These are phyloP conservation scores for Solanum medicagineum DNA, from an alignment of 257 asterid species.

Conservation along the genomic window DNA sequence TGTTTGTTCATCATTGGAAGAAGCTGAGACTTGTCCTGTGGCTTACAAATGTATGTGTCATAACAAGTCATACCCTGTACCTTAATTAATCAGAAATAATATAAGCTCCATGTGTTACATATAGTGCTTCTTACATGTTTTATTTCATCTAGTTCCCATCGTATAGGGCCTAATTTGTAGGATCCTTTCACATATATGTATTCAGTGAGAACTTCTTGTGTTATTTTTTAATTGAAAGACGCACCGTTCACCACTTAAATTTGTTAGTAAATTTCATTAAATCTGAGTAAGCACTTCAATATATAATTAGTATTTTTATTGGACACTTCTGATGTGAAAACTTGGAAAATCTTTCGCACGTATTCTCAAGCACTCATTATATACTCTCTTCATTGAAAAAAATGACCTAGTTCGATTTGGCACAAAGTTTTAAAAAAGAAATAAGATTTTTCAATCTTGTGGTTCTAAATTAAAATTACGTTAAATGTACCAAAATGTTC, in stretches of 20 bases:
- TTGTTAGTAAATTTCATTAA: not conserved
- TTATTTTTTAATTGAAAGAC: not conserved
- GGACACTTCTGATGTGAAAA: not conserved
- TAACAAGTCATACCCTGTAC: slow-evolving; percentile 81
- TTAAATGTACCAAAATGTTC: too few relatives aligned
- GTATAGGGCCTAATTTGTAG: not conserved
- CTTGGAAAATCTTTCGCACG: not conserved
- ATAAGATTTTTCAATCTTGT: too few relatives aligned
- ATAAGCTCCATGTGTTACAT: not conserved
- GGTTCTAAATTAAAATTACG: too few relatives aligned
- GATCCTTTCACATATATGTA: not conserved
- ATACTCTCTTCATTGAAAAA: too few relatives aligned
- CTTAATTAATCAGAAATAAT: slow-evolving; percentile 11
- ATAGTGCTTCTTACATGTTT: not conserved
- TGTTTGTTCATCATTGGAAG: slow-evolving; percentile 72
- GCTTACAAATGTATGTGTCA: slow-evolving; percentile 86
- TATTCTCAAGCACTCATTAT: not conserved
- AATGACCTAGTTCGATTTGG: too few relatives aligned
- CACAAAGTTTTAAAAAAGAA: too few relatives aligned
- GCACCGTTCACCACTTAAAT: rapidly evolving
- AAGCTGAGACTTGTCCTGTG: slow-evolving; percentile 91
- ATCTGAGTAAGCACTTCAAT: not conserved
- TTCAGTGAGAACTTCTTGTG: not conserved
- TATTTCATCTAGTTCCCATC: not conserved
- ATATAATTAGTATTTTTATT: not conserved